Evolutionary conservation across 2,329 filamentous ascomycete genomes (phyloP), one percentile per base, ranked within the genome.

Genomic region (Botryotinia calthae): DNA sequence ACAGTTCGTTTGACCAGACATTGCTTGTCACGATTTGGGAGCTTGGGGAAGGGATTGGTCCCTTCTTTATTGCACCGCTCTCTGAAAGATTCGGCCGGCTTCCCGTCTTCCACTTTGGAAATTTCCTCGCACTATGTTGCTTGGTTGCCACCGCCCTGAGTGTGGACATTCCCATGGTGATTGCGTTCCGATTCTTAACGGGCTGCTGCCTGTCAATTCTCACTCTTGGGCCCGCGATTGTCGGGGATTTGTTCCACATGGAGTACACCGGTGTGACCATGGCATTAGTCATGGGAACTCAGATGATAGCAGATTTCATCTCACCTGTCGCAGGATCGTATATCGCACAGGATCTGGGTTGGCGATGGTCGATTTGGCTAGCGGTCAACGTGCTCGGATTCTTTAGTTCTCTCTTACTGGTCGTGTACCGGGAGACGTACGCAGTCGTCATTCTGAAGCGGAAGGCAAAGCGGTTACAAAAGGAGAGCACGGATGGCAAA

Each of bases 61-160:
- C 89, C 0, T 80, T 91, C 65, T 62, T 91, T 7, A 85, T 88
- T 72, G 88, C 87, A 0, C 89, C 90, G 0, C 73, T 91, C 8
- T 88, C 86, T 14, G 89, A 92, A 78, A 79, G 89, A 8, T 89
- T 87, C 76, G 88, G 88, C 34, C 86, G 88, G 1, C 79, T 83
- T 5, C 76, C 82, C 25, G 78, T 89, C 59, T 83, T 89, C 76
- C 86, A 88, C 79, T 80, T 77, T 7, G 84, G 83, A 40, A 87
- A 85, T 77, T 85, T 84, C 82, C 82, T 86, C 42, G 80, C 87
- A 44, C 83, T 86, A 4, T 85, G 86, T 64, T 77, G 75, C 56
- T 78, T 65, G 6, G 67, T 76, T n/a, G 70, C 68, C 44, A 86
- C 86, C 76, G 87, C 87, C 0, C 79, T 86, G 37, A 83, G 86